These are phyloP conservation scores for Pichia paraexigua DNA, from an alignment of 805 yeast genomes.

Conservation along the genomic window DNA sequence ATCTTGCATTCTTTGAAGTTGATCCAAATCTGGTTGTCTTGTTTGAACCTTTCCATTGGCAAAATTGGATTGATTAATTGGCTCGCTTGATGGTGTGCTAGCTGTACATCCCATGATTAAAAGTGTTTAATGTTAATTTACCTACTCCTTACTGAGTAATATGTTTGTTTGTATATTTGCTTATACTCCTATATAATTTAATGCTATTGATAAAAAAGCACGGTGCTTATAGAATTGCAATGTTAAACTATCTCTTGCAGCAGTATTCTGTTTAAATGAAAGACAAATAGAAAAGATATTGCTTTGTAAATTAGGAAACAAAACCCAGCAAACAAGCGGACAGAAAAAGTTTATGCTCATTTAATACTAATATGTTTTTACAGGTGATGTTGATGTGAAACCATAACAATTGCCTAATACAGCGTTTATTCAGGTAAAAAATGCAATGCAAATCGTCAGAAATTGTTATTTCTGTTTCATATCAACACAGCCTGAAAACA, in stretches of 20 bases:
- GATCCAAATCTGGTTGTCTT: conserved; percentile 15
- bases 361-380: not conserved
- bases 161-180: not conserved
- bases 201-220: too few relatives aligned
- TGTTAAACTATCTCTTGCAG: not conserved
- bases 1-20: conserved; percentile 27
- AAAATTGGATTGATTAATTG: not conserved
- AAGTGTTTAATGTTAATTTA: not conserved
- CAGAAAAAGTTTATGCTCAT: not conserved
- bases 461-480: not conserved
- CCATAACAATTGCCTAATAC: not conserved
- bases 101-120: conserved; percentile 57
- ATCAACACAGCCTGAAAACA: not conserved
- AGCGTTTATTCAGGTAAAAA: not conserved
- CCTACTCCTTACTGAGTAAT: not conserved
- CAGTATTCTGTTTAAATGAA: too few relatives aligned
- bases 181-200: too few relatives aligned
- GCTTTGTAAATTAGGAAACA: not conserved
- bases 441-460: not conserved
- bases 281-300: not conserved
- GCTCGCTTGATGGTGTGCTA: conserved; percentile 33
- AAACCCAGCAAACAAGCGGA: not conserved
- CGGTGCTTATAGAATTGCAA: conserved; percentile 1
- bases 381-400: not conserved
- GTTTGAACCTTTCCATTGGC: not conserved